A percentile compares a stretch with the other conserved stretches of the same genome.
Conservation (phyloP, 1,139 yeast species). For the Debaryomyces udenii region DNA sequence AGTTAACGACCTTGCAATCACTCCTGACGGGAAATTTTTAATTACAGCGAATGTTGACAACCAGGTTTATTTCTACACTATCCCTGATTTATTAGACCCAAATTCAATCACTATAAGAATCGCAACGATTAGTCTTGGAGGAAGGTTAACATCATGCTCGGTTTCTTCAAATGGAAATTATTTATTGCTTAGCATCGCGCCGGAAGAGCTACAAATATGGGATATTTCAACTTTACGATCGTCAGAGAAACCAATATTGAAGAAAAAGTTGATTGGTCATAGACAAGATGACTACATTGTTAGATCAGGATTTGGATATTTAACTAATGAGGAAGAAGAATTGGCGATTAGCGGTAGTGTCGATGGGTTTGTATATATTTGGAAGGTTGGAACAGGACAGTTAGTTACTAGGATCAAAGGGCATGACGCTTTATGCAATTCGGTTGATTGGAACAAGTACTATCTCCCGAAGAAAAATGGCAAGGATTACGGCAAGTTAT, state of each 20-base stretch:
- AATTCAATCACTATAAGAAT: conserved; percentile 38
- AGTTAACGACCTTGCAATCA: conserved; percentile 66
- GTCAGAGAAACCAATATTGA: conserved; percentile 43
- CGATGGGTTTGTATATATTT: conserved; percentile 75
- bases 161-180: conserved; percentile 45
- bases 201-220: conserved; percentile 84
- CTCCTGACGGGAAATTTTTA: conserved; percentile 64
- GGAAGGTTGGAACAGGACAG: conserved; percentile 79
- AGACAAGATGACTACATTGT: conserved; percentile 70
- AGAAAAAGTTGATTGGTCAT: conserved; percentile 71
- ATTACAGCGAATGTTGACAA: conserved; percentile 67
- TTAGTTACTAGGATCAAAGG: conserved; percentile 62
- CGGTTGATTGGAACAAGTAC: conserved; percentile 74
- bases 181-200: conserved; percentile 67
- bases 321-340: conserved; percentile 55
- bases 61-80: conserved; percentile 54
- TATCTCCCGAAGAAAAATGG: conserved; percentile 19
- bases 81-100: conserved; percentile 40
- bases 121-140: conserved; percentile 38
- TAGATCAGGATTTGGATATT: conserved; percentile 75
- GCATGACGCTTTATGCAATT: conserved; percentile 69
- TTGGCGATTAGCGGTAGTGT: conserved; percentile 81
- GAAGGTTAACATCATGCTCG: conserved; percentile 46
- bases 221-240: conserved; percentile 39
- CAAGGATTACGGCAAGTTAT: conserved; percentile 50